Percentiles rank a stretch among this genome's conserved stretches.
phyloP scores from a whole-genome alignment of 768 basidiomycete species.

The Mycena albidolilacea region DNA sequence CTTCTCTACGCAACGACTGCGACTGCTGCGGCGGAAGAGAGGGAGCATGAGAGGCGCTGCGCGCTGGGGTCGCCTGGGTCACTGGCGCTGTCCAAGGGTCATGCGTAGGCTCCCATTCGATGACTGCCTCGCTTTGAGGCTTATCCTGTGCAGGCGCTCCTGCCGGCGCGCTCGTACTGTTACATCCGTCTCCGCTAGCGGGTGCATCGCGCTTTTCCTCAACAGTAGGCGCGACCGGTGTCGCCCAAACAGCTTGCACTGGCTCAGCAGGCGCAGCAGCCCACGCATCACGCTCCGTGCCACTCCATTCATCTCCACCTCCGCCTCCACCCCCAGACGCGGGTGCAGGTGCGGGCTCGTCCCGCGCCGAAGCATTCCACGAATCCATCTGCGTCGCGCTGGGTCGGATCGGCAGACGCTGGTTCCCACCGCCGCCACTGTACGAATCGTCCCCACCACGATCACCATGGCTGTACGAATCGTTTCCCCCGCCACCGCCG shows the following conservation, averaged over 20 bases:
- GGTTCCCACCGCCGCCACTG: constrained; percentile 7
- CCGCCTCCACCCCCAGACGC: neutral
- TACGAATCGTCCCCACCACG: constrained; percentile 22
- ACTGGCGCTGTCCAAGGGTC: constrained; percentile 28
- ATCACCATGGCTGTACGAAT: neutral
- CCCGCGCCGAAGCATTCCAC: constrained; percentile 5
- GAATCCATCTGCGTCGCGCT: constrained; percentile 15
- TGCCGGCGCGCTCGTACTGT: neutral
- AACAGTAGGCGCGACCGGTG: neutral
- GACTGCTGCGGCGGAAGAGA: constrained; percentile 10
- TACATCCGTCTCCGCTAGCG: constrained; percentile 17
- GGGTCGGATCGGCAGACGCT: constrained; percentile 26
- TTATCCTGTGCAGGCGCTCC: neutral
- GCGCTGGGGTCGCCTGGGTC: neutral
- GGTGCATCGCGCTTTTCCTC: neutral
- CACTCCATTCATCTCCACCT: constrained; percentile 23
- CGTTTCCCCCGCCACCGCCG: neutral
- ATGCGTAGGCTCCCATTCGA: constrained; percentile 26
- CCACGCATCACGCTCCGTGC: constrained; percentile 15
- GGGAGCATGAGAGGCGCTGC: neutral
- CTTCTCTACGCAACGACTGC: constrained; percentile 9
- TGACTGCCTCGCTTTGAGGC: constrained; percentile 6
- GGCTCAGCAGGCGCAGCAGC: neutral
- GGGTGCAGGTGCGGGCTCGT: constrained; percentile 13
- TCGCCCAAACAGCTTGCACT: no score